These are phyloP conservation scores for Torulaspora maleeae DNA, from an alignment of 805 yeast species.

Conservation along the genomic window DNA sequence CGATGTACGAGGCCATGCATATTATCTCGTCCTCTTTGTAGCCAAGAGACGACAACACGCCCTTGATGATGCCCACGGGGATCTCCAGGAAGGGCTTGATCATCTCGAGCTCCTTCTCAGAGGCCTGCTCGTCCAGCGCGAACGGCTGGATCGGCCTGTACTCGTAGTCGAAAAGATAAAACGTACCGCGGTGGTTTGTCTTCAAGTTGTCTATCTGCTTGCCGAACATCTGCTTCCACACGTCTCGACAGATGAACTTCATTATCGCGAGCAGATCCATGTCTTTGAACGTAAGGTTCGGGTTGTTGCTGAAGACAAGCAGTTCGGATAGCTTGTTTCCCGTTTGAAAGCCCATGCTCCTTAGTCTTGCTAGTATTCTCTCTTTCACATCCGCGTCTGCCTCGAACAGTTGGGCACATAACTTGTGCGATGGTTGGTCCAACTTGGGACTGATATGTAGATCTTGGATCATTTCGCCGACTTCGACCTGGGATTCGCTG, in stretches of 20 bases:
- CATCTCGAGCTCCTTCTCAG: conserved; percentile 23
- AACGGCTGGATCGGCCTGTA: conserved; percentile 29
- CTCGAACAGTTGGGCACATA: conserved; percentile 31
- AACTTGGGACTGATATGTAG: conserved; percentile 18
- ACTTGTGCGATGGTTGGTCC: conserved; percentile 27
- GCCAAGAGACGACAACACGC: conserved; percentile 33
- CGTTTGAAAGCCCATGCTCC: conserved; percentile 63
- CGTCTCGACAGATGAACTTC: conserved; percentile 89
- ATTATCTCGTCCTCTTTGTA: conserved; percentile 24
- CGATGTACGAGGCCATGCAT: conserved; percentile 30
- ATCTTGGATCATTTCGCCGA: conserved; percentile 9
- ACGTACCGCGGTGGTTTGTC: conserved; percentile 74
- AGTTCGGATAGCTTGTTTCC: conserved; percentile 57
- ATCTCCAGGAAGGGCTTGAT: conserved; percentile 34
- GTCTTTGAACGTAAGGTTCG: conserved; percentile 43
- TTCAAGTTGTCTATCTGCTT: conserved; percentile 89
- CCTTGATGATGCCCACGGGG: conserved; percentile 34
- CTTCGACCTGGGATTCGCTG: conserved; percentile 20
- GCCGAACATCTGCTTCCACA: conserved; percentile 74
- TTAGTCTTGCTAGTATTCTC: conserved; percentile 56
- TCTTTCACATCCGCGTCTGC: conserved; percentile 38
- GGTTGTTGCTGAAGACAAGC: conserved; percentile 44
- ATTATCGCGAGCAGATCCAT: conserved; percentile 74
- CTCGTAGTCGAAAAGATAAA: conserved; percentile 33
- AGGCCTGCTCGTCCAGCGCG: conserved; percentile 19